phyloP scores from a whole-genome alignment of 805 yeast genomes.

The Komagataella phaffii region DNA sequence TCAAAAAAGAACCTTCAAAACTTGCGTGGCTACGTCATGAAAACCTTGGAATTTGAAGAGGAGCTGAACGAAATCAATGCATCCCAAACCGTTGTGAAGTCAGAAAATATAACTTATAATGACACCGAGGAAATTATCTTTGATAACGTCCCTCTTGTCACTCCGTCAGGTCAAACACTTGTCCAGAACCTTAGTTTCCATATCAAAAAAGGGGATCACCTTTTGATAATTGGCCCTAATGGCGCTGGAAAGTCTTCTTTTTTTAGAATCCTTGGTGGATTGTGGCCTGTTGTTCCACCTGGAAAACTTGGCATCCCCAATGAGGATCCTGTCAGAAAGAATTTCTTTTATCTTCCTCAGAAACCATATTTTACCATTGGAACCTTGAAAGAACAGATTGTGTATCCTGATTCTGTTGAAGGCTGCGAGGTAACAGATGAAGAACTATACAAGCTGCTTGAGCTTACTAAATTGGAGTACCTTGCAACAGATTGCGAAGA shows the following conservation, averaged over 20 bases:
- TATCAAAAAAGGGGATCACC: constrained; percentile 69
- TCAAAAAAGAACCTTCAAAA: constrained; percentile 77
- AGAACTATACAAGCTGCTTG: constrained; percentile 38
- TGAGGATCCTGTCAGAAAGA: constrained; percentile 26
- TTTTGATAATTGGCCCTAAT: constrained; percentile 87
- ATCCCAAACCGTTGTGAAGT: constrained; percentile 12
- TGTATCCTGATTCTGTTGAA: constrained; percentile 67
- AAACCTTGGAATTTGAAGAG: constrained; percentile 59
- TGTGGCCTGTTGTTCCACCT: constrained; percentile 67
- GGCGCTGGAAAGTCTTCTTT: constrained; percentile 94
- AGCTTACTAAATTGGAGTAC: constrained; percentile 45
- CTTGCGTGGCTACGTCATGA: constrained; percentile 66
- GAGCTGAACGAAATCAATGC: constrained; percentile 37
- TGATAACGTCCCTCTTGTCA: constrained; percentile 62
- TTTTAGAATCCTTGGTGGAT: constrained; percentile 81
- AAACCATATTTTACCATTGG: constrained; percentile 78
- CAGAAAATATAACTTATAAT: constrained; percentile 19
- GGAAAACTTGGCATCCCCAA: constrained; percentile 53
- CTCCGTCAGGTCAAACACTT: constrained; percentile 72
- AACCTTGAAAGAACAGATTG: constrained; percentile 73
- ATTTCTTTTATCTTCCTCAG: constrained; percentile 84
- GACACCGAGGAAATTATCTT: constrained; percentile 54
- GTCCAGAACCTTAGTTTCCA: constrained; percentile 56
- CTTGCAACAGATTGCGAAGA: constrained; percentile 28
- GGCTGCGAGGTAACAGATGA: constrained; percentile 36